Base-by-base conservation (phyloP, 768 basidiomycete genomes). In the Boletus patriciae region DNA sequence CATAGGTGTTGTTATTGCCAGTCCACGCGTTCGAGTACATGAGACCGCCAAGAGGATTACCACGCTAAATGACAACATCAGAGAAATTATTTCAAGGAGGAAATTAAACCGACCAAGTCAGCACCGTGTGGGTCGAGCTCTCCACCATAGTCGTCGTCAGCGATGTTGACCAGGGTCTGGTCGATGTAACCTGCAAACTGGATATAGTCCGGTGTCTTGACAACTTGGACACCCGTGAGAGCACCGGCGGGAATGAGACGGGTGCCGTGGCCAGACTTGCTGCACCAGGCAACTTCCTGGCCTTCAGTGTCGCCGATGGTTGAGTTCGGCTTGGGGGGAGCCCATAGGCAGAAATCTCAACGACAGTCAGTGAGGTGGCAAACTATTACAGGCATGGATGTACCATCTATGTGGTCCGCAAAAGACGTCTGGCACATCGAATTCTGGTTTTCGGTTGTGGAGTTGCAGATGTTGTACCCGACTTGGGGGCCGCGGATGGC, bases 71-170 rank as follows among this genome's bases (percentile, higher is more conserved):
- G 38, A 27, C 6, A 12, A 12, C 19, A n/a, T 65, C 12, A 66
- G 44, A 55, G 43, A 21, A 58, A 57, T 11, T 25, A 25, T 75
- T 25, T 34, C 58, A 40, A 41, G 6, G 36, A 68, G 51, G 15
- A 9, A 16, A 50, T n/a, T 19, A 12, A 15, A 73, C 76, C 4
- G 41, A 81, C 80, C 46, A 73, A 56, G 69, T 91, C 88, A 56
- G 87, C 86, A 56, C 89, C 88, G 57, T 87, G 85, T 7, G 87
- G 82, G 68, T 91, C 87, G 53, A 90, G 78, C 68, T 92, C 91
- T 61, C 91, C 91, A 61, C 92, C 91, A 42, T 65, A 80, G 63
- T 93, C 91, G 23, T 57, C 67, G 0, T 69, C 16, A 15, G 70
- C 55, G 13, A 92, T 62, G 71, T 87, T 80, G 60, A 94, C 67